A percentile compares a stretch with the other conserved stretches of the same genome.
Conservation (phyloP, 257 asterid genomes). For the Solanum rostratum region DNA sequence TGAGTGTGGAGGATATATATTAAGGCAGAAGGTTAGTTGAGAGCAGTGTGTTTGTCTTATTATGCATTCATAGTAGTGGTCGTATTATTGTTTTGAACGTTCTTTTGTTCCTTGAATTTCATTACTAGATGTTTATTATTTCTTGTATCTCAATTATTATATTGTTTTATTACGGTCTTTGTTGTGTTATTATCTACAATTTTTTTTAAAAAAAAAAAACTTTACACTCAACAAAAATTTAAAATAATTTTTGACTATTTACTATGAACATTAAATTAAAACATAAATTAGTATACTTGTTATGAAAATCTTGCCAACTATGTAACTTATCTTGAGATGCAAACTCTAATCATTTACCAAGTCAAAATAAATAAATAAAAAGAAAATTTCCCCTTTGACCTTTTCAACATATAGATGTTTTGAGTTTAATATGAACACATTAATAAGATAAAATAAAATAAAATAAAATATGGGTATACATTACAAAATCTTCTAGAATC, state of each 20-base stretch:
- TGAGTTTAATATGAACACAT: background rate
- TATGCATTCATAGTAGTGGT: background rate
- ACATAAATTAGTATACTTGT: background rate
- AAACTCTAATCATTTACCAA: background rate
- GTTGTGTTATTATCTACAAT: background rate
- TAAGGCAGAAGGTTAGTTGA: too few species aligned
- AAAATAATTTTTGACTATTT: background rate
- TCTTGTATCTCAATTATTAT: background rate
- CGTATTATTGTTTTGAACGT: accelerated
- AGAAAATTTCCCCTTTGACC: background rate
- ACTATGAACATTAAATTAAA: background rate
- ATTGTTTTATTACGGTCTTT: background rate
- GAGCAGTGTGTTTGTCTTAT: background rate
- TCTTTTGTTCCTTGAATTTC: background rate
- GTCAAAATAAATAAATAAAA: background rate
- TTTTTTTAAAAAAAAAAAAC: background rate
- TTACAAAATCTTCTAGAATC: background rate
- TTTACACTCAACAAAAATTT: too few species aligned
- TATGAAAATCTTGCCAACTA: background rate
- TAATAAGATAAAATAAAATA: background rate
- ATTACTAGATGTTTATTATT: background rate
- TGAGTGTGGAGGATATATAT: background rate
- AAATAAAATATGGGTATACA: background rate
- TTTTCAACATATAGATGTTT: background rate
- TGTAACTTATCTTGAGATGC: background rate